Evolutionary conservation across 2,329 filamentous ascomycete species (phyloP), one percentile per base, ranked within the genome.

Genomic region (Cladophialophora exuberans): DNA sequence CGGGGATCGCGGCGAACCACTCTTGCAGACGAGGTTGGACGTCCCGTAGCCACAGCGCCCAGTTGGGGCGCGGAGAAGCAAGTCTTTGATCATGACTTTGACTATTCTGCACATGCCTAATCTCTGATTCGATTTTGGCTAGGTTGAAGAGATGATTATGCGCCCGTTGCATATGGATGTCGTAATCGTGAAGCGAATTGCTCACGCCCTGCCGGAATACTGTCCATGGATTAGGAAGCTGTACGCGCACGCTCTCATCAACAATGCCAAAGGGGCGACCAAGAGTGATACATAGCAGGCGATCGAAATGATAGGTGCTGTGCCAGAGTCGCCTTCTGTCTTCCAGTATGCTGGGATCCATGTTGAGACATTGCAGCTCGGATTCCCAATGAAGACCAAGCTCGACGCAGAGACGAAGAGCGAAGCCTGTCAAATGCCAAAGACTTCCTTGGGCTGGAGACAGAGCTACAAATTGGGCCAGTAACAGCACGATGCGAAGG

Each of bases 211-310:
- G 46, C 18, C 46, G 46, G 23, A 3, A 56, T 38, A 38, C 46
- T 18, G 45, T 51, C 53, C 46, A 56, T 18, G 53, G 53, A 62
- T 52, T 70, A 66, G 44, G 66, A 53, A 44, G 67, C 53, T 50
- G 59, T 64, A 54, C 62, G 64, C 26, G 46, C 15, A 23, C 51
- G 53, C 53, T 56, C 31, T 56, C 45, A 52, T 75, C 73, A 4
- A 72, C 65, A 39, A 75, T 70, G 2, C 72, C 72, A 20, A 75
- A 57, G 3, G 73, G 73, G 28, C 73, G 69, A 10, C 70, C 70
- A 0, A 75, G 57, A 0, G 72, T 75, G 33, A 70, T 70, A 1
- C 72, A 69, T 35, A 73, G 72, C 23, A 74, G 64, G 15, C 73
- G 68, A 48, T 75, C 73, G 3, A 75, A 65, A 13, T 74, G 74